Evolutionary conservation across 2,329 filamentous ascomycete species (phyloP), one percentile per base, ranked within the genome.

Genomic region (Scedosporium boydii): DNA sequence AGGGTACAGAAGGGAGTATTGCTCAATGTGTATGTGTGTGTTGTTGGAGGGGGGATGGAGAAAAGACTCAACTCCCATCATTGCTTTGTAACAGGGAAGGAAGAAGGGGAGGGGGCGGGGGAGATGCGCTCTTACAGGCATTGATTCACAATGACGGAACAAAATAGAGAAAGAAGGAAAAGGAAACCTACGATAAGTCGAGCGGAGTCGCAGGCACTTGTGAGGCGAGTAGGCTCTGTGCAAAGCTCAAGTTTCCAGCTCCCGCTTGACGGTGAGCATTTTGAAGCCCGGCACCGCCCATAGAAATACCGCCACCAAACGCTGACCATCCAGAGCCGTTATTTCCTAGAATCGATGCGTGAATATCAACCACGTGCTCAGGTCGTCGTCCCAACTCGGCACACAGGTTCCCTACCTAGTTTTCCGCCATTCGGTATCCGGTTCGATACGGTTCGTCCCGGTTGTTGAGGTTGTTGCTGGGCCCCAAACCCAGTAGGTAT

Each of bases 181-280:
- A 21, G n/a, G 27, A 67, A 67, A 87, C 85, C 75, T 83, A 88
- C 85, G 84, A 86, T 63, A 84, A 76, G 71, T 88, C 86, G 64
- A 88, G 74, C 51, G 84, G 80, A 65, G 85, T 84, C 67, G 82
- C 77, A 68, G 83, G 80, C 73, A 38, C 34, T 9, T 87, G 84
- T 63, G 85, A 86, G 65, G 83, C 83, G 69, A 80, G 81, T 69
- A 88, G 76, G 70, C 84, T 87, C 71, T 88, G 85, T 58, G 85
- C 85, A 74, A 88, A 88, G 73, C 85, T 88, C 64, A 85, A 76
- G 72, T 82, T 85, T 68, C 83, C 78, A 10, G 63, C 59, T 65
- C 80, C 79, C 69, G 84, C 74, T 75, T 85, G 80, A 69, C 82
- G 78, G 62, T 77, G 73, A 59, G 79, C 76, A 66, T 78, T 84